Evolutionary conservation across 2,329 filamentous ascomycete species (phyloP).

Genomic region (Blumeria hordei): DNA sequence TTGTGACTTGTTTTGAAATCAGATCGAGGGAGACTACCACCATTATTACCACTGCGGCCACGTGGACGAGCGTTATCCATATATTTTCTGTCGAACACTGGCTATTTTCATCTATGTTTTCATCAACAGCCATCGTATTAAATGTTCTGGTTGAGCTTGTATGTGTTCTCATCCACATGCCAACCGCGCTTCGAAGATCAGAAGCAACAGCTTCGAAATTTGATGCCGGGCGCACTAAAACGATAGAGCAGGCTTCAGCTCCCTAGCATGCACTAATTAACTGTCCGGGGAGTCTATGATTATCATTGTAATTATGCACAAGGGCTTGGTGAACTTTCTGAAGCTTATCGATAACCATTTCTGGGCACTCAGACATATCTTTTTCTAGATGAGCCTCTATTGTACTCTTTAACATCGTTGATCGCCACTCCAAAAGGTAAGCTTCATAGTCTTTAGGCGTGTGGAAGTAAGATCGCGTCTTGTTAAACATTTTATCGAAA

Average conservation of each 20-base stretch:
- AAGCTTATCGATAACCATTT: background rate
- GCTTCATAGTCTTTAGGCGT: background rate
- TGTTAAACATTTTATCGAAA: background rate
- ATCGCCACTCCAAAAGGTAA: background rate
- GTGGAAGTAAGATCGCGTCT: background rate
- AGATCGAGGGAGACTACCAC: background rate
- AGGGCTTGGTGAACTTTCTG: background rate
- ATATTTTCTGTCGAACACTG: background rate
- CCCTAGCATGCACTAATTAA: background rate
- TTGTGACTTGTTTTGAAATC: too few relatives aligned
- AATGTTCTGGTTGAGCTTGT: too few relatives aligned
- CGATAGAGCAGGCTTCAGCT: background rate
- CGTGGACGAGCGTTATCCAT: background rate
- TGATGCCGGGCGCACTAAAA: background rate
- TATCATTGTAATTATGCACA: background rate
- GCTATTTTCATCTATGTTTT: background rate
- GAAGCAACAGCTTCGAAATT: background rate
- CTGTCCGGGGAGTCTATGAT: background rate
- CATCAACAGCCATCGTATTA: background rate
- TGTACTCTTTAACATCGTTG: background rate
- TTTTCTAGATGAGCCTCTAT: background rate
- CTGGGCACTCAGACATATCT: background rate
- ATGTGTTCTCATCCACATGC: background rate
- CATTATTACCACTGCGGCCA: background rate
- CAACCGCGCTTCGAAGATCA: background rate